Conservation (phyloP, 306 rosid species). For the Cyamopsis tetragonoloba region DNA sequence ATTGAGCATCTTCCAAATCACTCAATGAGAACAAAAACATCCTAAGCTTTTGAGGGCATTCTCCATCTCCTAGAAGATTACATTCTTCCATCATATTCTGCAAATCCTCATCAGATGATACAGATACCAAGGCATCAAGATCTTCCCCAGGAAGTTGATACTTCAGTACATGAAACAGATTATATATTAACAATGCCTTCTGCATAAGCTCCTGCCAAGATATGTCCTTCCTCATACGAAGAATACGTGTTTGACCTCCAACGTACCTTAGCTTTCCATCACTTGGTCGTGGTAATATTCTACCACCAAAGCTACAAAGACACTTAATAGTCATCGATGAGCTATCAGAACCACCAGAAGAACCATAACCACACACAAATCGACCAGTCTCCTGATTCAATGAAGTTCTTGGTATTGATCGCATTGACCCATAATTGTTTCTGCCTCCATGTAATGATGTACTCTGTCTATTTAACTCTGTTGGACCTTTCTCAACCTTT, state of each 20-base stretch:
- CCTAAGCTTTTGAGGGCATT: slow-evolving; percentile 53
- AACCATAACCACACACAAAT: slow-evolving; percentile 33
- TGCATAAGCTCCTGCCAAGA: slow-evolving; percentile 64
- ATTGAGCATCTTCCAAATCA: slow-evolving; percentile 70
- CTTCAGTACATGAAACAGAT: slow-evolving; percentile 49
- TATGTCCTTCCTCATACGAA: slow-evolving; percentile 59
- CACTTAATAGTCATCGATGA: slow-evolving; percentile 51
- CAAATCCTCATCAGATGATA: slow-evolving; percentile 76
- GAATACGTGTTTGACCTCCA: slow-evolving; percentile 76
- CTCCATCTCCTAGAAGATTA: slow-evolving; percentile 36
- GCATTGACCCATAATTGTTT: slow-evolving; percentile 46
- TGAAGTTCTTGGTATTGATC: slow-evolving; percentile 43
- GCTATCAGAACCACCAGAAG: slow-evolving; percentile 48
- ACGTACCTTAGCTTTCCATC: slow-evolving; percentile 76
- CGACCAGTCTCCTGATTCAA: slow-evolving; percentile 42
- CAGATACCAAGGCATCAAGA: slow-evolving; percentile 89
- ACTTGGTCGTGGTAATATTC: slow-evolving; percentile 68
- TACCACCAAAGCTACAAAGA: slow-evolving; percentile 78
- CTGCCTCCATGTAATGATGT: slow-evolving; percentile 41
- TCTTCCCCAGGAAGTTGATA: slow-evolving; percentile 93
- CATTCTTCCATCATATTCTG: slow-evolving; percentile 90
- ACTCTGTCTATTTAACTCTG: slow-evolving; percentile 44
- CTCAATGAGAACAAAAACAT: slow-evolving; percentile 59
- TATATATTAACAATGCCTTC: slow-evolving; percentile 50
- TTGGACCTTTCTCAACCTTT: slow-evolving; percentile 41